Conservation (phyloP, 768 basidiomycete species). For the Pisolithus orientalis region DNA sequence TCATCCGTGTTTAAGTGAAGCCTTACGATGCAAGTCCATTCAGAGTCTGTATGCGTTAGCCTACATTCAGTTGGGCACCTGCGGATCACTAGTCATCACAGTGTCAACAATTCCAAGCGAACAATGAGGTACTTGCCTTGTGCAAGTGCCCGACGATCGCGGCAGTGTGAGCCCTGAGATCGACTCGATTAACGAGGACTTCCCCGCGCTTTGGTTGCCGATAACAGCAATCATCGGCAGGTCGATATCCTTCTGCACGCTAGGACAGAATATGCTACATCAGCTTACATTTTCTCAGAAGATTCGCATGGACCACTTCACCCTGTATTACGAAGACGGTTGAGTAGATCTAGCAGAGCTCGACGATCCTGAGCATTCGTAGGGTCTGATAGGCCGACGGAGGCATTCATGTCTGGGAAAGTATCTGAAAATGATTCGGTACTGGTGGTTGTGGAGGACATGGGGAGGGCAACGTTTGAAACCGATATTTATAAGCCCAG, state of each 20-base stretch:
- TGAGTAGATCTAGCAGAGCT: neutral
- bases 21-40: constrained; percentile 35
- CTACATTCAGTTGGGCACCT: constrained; percentile 35
- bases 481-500: neutral
- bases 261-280: constrained; percentile 3
- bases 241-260: constrained; percentile 41
- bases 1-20: constrained; percentile 36
- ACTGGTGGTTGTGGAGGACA: neutral
- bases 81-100: neutral
- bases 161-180: constrained; percentile 36
- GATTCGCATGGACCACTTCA: neutral
- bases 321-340: neutral
- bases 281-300: neutral
- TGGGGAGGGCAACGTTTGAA: neutral
- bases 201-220: constrained; percentile 48
- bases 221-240: constrained; percentile 46
- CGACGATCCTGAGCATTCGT: neutral
- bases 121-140: neutral
- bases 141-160: neutral
- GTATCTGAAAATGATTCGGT: too few species aligned
- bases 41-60: constrained; percentile 15
- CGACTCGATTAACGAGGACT: constrained; percentile 44
- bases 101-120: neutral
- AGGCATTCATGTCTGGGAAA: neutral
- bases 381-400: neutral